Percentiles rank a stretch among this genome's conserved stretches.
phyloP scores from a whole-genome alignment of 805 yeast species.

The Candida silvatica region DNA sequence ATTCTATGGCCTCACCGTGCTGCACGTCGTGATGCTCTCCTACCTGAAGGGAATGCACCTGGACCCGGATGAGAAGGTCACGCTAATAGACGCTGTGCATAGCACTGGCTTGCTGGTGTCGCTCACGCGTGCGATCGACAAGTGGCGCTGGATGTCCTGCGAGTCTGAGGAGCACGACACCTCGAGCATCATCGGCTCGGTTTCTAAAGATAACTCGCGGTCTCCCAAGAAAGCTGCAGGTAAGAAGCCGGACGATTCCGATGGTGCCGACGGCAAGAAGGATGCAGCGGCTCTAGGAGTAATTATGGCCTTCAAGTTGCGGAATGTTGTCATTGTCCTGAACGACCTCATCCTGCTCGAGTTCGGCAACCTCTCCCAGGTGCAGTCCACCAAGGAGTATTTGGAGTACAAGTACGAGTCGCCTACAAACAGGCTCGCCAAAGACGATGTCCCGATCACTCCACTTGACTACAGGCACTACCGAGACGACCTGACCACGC shows the following conservation, averaged over 20 bases:
- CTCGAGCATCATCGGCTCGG: conserved; percentile 6
- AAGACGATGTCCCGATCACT: conserved; percentile 33
- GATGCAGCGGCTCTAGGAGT: background rate
- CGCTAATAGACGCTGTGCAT: conserved; percentile 8
- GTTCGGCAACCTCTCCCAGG: conserved; percentile 47
- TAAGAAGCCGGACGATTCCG: background rate
- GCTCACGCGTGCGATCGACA: conserved; percentile 45
- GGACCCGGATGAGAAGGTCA: conserved; percentile 3
- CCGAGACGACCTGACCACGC: conserved; percentile 60
- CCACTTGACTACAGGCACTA: conserved; percentile 83
- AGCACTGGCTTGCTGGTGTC: conserved; percentile 31
- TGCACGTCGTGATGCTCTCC: conserved; percentile 14
- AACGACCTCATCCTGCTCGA: conserved; percentile 48
- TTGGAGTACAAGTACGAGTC: conserved; percentile 32
- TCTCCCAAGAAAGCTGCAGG: background rate
- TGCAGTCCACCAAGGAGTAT: conserved; percentile 36
- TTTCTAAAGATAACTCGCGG: conserved; percentile 2
- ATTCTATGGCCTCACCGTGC: conserved; percentile 21
- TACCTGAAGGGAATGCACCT: conserved; percentile 7
- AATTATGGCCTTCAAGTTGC: conserved; percentile 31
- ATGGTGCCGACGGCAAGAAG: background rate
- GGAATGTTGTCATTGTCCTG: conserved; percentile 46
- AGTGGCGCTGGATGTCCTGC: conserved; percentile 51
- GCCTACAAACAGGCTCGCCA: background rate
- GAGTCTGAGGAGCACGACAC: conserved; percentile 16